A percentile compares a stretch with the other conserved stretches of the same genome.
Evolutionary conservation across 1,284 basidiomycete species (phyloP).

Genomic region (Rhodofomes roseus): DNA sequence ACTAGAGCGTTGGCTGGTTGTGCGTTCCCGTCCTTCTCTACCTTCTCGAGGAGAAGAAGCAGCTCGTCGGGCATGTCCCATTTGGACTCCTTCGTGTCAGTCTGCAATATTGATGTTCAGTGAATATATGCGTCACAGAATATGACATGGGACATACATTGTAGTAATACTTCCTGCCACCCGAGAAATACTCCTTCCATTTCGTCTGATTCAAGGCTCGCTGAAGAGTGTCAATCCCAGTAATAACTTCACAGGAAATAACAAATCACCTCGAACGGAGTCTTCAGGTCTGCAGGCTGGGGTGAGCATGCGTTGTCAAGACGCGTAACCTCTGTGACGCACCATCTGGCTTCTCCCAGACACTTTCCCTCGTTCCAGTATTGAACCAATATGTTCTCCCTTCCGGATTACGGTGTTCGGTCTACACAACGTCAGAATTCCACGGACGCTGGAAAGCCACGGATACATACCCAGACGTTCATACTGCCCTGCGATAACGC

Average conservation of each 20-base stretch:
- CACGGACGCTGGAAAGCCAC: neutral
- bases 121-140: neutral
- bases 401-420: conserved; percentile 79
- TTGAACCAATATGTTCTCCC: conserved; percentile 89
- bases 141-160: conserved; percentile 49
- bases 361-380: conserved; percentile 70
- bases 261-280: conserved; percentile 74
- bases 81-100: conserved; percentile 84
- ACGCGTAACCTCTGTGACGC: conserved; percentile 8
- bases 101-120: conserved; percentile 37
- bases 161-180: conserved; percentile 91
- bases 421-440: conserved; percentile 35
- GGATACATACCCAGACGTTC: conserved; percentile 5
- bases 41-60: conserved; percentile 72
- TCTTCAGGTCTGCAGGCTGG: conserved; percentile 60
- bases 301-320: conserved; percentile 3
- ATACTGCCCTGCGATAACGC: neutral
- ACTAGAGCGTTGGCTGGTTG: conserved; percentile 27
- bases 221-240: conserved; percentile 34
- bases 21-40: conserved; percentile 67
- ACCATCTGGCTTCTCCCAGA: conserved; percentile 89
- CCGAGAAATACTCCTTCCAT: conserved; percentile 93
- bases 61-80: conserved; percentile 95
- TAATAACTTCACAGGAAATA: neutral
- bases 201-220: conserved; percentile 81